Base-by-base conservation (phyloP, 2,329 filamentous ascomycete species). In the Lecanicillium sp. region DNA sequence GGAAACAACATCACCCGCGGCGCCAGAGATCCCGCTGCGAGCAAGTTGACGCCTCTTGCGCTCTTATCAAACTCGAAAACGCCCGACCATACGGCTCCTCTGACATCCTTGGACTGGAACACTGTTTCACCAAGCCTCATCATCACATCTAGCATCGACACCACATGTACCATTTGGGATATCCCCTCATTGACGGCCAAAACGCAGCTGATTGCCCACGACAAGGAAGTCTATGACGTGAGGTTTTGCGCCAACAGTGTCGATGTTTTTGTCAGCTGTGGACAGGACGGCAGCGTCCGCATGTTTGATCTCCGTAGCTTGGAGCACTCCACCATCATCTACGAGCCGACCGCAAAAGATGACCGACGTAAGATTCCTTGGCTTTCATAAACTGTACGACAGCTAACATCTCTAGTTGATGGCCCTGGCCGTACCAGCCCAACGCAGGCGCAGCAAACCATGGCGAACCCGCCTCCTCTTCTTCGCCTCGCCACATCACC, bases 131-230 rank as follows among this genome's bases (percentile, higher is more conserved):
- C 93, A 1, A 96, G 91, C 64, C 74, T 98, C 46, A 98, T 98
- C 62, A 98, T 98, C 60, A 98, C 93, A 1, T 96, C 90, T 3
- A 97, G 90, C 65, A 98, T 98, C 61, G 93, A 98, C 63, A 98
- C 93, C 1, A 98, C 93, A 5, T 98, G 93, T 69, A 98, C 93
- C 4, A 98, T 98, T 56, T 98, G 93, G 93, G 93, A 98, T 65
- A 98, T 98, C 48, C 93, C 93, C 3, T 96, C 93, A 1, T 74
- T 98, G 53, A 98, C 93, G 1, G 93, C 93, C 44, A 98, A 98
- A 70, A 98, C 93, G 2, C 93, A 98, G 65, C 74, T 98, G 38
- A 98, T 98, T 67, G 93, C 93, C 17, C 93, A 98, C 65, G 93
- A 98, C 70, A 97, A 97, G 67, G 93, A 98, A 67, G 93, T 98